Percentiles rank a stretch among this genome's conserved stretches.
Evolutionary conservation across 2,329 filamentous ascomycete species (phyloP).

Genomic region (Aspergillus amoenus): DNA sequence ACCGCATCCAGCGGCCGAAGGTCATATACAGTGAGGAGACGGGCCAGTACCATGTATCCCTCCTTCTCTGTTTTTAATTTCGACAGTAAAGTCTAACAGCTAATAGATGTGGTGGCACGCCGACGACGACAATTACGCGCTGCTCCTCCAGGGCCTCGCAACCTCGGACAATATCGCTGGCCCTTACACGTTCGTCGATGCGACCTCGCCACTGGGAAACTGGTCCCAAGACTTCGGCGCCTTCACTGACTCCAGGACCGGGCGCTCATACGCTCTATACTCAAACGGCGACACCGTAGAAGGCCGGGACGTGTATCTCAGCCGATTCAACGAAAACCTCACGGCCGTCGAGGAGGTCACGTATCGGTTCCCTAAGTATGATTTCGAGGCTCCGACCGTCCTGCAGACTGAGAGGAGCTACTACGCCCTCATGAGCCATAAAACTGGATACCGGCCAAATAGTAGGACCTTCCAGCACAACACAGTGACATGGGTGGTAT

Average conservation of each 20-base stretch:
- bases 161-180: constrained; percentile 54
- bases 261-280: constrained; percentile 57
- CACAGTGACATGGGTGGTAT: too few relatives aligned
- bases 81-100: not conserved
- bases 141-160: constrained; percentile 58
- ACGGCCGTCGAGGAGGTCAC: constrained; percentile 54
- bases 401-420: constrained; percentile 61
- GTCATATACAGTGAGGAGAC: constrained; percentile 58
- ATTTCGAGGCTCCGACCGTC: constrained; percentile 61
- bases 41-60: constrained; percentile 55
- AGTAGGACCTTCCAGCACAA: constrained; percentile 29
- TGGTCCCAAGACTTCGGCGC: constrained; percentile 64
- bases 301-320: constrained; percentile 59
- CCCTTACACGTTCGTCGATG: constrained; percentile 56
- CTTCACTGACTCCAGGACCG: constrained; percentile 61
- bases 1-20: constrained; percentile 63
- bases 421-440: constrained; percentile 62
- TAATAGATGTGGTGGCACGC: constrained; percentile 60
- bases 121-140: constrained; percentile 57
- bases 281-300: constrained; percentile 58
- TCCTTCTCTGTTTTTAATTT: constrained; percentile 6
- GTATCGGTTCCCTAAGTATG: constrained; percentile 59
- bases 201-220: constrained; percentile 57
- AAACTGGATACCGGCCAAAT: constrained; percentile 63
- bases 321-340: constrained; percentile 53